Evolutionary conservation across 352 stramenopile species (phyloP).

Genomic region (Phytophthora chlamydospora): DNA sequence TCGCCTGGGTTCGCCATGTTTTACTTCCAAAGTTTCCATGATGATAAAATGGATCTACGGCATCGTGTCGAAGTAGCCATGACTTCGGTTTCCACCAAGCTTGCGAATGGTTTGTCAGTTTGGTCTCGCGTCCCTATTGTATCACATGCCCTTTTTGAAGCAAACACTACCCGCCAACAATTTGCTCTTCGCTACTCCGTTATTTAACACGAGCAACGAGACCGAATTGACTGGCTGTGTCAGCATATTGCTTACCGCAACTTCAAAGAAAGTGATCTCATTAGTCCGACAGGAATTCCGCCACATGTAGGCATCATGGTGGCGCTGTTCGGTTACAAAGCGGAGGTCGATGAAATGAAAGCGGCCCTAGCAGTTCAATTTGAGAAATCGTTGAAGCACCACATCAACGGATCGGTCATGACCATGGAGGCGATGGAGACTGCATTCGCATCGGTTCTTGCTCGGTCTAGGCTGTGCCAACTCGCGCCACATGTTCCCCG

Average conservation of each 20-base stretch:
- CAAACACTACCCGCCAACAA: background rate
- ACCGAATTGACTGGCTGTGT: background rate
- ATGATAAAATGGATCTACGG: background rate
- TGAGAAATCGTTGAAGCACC: too few relatives aligned
- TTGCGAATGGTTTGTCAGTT: conserved; percentile 14
- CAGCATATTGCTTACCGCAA: conserved; percentile 1
- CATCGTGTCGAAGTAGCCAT: conserved; percentile 2
- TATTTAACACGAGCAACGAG: background rate
- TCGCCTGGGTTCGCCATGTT: conserved; percentile 22
- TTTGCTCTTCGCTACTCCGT: conserved; percentile 4
- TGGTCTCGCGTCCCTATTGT: conserved; percentile 4
- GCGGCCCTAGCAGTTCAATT: too few relatives aligned
- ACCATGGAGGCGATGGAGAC: too few relatives aligned
- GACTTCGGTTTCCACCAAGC: background rate
- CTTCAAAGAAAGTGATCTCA: conserved; percentile 6
- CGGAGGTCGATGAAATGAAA: background rate
- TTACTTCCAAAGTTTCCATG: background rate
- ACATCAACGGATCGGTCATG: too few relatives aligned
- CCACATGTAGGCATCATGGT: conserved; percentile 13
- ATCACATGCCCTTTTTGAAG: conserved; percentile 1
- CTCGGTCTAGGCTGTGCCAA: too few relatives aligned
- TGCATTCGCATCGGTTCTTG: too few relatives aligned
- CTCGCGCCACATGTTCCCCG: too few relatives aligned
- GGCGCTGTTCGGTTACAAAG: conserved; percentile 2
- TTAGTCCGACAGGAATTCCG: conserved; percentile 13